phyloP scores from a whole-genome alignment of 768 basidiomycete genomes.

The Lyophyllum decastes region DNA sequence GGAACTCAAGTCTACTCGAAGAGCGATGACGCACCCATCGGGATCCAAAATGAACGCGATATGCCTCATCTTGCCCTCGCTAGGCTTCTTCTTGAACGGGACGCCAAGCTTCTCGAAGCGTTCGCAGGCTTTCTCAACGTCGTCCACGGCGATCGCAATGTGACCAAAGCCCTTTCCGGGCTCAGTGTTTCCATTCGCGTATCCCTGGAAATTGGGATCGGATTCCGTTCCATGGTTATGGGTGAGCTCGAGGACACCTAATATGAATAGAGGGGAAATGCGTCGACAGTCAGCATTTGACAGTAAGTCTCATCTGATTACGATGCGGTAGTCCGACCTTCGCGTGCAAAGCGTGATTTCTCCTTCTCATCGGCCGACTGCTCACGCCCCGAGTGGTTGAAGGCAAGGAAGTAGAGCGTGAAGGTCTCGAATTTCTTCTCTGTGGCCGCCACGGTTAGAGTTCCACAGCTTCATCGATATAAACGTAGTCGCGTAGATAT shows the following conservation, averaged over 20 bases:
- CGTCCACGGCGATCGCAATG: slow-evolving; percentile 82
- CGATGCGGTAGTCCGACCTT: too few relatives aligned
- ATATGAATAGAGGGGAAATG: not conserved
- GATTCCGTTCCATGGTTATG: slow-evolving; percentile 91
- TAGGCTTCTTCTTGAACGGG: slow-evolving; percentile 80
- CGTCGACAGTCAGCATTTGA: not conserved
- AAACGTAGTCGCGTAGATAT: not conserved
- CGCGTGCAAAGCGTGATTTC: slow-evolving; percentile 53
- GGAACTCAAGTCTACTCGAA: not conserved
- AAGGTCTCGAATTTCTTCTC: slow-evolving; percentile 61
- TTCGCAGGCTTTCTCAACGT: slow-evolving; percentile 81
- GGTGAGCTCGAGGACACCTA: slow-evolving; percentile 81
- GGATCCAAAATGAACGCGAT: slow-evolving; percentile 88
- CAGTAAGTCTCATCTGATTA: not conserved
- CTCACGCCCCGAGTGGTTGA: slow-evolving; percentile 57
- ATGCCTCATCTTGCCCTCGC: slow-evolving; percentile 83
- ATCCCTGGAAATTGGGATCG: slow-evolving; percentile 77
- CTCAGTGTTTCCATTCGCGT: slow-evolving; percentile 84
- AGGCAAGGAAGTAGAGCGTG: slow-evolving; percentile 87
- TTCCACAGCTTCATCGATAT: slow-evolving; percentile 2
- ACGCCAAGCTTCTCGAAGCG: slow-evolving; percentile 83
- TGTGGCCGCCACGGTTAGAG: slow-evolving; percentile 20
- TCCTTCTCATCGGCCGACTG: slow-evolving; percentile 55
- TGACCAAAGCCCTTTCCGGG: slow-evolving; percentile 84
- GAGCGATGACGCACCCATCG: slow-evolving; percentile 58